Evolutionary conservation across 139 green algal species (phyloP), one percentile per base, ranked within the genome.

Genomic region (Spirogloea muscicola): DNA sequence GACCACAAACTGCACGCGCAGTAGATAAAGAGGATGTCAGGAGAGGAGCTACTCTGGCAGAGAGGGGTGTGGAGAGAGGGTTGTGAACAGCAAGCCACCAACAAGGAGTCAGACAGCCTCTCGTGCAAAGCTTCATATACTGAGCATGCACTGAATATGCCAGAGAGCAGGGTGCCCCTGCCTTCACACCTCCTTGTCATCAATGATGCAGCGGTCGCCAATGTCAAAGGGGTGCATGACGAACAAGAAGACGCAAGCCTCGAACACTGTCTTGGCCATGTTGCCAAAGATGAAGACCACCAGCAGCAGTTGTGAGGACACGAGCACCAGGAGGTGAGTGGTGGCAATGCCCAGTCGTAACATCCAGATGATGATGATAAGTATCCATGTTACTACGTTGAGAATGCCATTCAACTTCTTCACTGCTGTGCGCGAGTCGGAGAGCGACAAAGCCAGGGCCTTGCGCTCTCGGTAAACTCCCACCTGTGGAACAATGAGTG

Each of bases 221-320:
- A 92, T 85, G 63, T 92, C 88, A 76, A 88, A 93, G 51, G 88
- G 79, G 74, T 91, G 88, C 57, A 90, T 76, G 25, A 87, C 74
- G 61, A 93, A 93, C 34, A 93, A 83, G 73, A 89, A 89, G 29
- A 93, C 67, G 21, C 87, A 74, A 9, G 79, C 58, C 71, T 92
- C 87, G 27, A 77, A 76, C 62, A 33, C 67, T 6, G 64, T 41
- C 70, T 76, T 74, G n/a, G 70, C 70, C n/a, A 33, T 58, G 40
- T 74, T 74, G 60, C 72, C 72, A 40, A 77, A 77, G 3, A 77
- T 52, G 38, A 80, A 80, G 5, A 80, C 72, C 39, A 71, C 31
- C 31, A 60, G n/a, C 29, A 61, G 36, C 25, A 74, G 38, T 6
- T 72, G 49, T 6, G 65, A 74, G 33, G 58, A 75, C 6, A 74